Evolutionary conservation across 2,329 filamentous ascomycete genomes (phyloP), one percentile per base, ranked within the genome.

Genomic region (Cladosporium sp.): DNA sequence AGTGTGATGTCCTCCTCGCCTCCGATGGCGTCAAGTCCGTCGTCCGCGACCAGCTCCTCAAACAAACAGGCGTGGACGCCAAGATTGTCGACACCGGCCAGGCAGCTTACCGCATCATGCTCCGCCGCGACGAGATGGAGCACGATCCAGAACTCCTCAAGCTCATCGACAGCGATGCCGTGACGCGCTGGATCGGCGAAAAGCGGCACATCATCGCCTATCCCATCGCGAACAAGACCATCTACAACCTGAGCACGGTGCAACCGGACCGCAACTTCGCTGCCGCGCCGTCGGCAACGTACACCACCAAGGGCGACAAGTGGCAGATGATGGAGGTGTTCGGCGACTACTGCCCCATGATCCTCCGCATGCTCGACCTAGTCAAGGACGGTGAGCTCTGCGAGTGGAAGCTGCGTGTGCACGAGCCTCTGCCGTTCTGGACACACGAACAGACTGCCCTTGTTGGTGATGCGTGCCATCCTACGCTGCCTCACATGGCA

Each of bases 51-150:
- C 70, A 77, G 35, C 75, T 88, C 66, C 76, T 87, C 1, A 68
- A 73, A 34, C 70, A 73, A 40, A 70, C 81, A 1, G 74, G 76
- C 41, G 71, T 77, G 56, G 67, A 70, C 5, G 77, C 77, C 18
- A 74, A 80, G 50, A 80, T 85, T 60, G 74, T 82, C 54, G 84
- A 88, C 58, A 89, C 86, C 0, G 82, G 85, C 3, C 85, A 90
- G 70, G 87, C 87, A 0, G 85, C 86, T 2, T 91, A 91, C 72
- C 81, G 87, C 10, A 87, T 91, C 68, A 86, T 91, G 80, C 76
- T 91, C 14, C 80, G 78, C 1, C 80, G 86, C 10, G 77, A 81
- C 31, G 76, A 85, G 54, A 86, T 91, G 80, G 69, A 76, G 52
- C 60, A 78, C 18, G 85, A 90, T 59, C 78, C 85, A 0, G 84